Evolutionary conservation across 2,329 filamentous ascomycete genomes (phyloP), one percentile per base, ranked within the genome.

Genomic region (Chrysoporthe deuterocubensis): DNA sequence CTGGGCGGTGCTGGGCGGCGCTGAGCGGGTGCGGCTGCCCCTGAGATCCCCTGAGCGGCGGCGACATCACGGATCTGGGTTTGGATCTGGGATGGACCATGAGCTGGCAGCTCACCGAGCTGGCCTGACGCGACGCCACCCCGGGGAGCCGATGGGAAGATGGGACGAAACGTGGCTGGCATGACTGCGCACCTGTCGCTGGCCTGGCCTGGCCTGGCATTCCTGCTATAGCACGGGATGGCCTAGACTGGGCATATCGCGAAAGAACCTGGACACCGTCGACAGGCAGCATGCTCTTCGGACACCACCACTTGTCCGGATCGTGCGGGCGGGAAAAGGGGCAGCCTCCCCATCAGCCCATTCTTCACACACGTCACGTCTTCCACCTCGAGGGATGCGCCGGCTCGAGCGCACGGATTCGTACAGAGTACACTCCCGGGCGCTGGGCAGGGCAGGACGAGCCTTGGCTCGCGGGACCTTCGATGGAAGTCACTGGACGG

Each of bases 111-210:
- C 26, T 26, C 26, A 26, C 13, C 5, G 32, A 54, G 21, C 50
- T 54, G 50, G 48, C 50, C 32, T 16, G 26, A 57, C 11, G 34
- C 16, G 32, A 40, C 43, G 26, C 43, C 3, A 48, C 44, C 34
- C 18, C 16, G 34, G 26, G 44, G 26, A 26, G 50, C 32, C 59
- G 43, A 50, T 48, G 14, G 42, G 18, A 48, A 68, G 48, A 62
- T 66, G 57, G 58, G 66, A 68, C 66, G 66, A 68, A 65, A 68
- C 66, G 63, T 65, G 63, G 42, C 57, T 43, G 63, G 21, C 21
- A 54, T 44, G 62, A 59, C 62, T 44, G 34, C 56, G 21, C 46
- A 52, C 61, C 26, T 64, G 65, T 16, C n/a, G 16, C n/a, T 37
- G 48, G 26, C 26, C 26, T 26, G 26, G 26, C 26, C 26, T 26